phyloP scores from a whole-genome alignment of 1,139 yeast species.

The Yamadazyma triangularis region DNA sequence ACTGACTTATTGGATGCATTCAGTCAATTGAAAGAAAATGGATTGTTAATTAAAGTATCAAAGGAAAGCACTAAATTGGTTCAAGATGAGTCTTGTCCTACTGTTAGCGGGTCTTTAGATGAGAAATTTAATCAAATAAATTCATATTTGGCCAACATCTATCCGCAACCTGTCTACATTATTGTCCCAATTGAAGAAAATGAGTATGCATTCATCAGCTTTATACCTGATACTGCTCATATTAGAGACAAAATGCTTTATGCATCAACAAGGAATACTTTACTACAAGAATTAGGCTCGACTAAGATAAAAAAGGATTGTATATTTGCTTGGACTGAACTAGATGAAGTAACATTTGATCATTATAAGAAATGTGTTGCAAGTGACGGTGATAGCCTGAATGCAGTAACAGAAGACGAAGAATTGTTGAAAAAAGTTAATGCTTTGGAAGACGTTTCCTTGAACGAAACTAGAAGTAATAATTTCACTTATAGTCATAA shows the following conservation, averaged over 20 bases:
- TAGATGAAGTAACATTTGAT: constrained; percentile 52
- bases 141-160: constrained; percentile 25
- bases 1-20: constrained; percentile 33
- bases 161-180: constrained; percentile 58
- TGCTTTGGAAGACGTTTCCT: constrained; percentile 26
- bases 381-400: constrained; percentile 28
- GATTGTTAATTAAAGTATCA: constrained; percentile 38
- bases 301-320: constrained; percentile 51
- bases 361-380: constrained; percentile 35
- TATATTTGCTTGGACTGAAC: constrained; percentile 51
- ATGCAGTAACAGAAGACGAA: constrained; percentile 63
- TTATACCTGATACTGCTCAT: constrained; percentile 82
- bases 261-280: constrained; percentile 81
- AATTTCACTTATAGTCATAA: constrained; percentile 14
- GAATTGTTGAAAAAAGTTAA: constrained; percentile 44
- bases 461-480: constrained; percentile 11
- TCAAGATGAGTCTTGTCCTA: constrained; percentile 31
- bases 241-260: constrained; percentile 88
- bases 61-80: constrained; percentile 45
- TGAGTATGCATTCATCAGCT: constrained; percentile 61
- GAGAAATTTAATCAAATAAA: constrained; percentile 34
- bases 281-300: constrained; percentile 68
- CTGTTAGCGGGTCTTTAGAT: constrained; percentile 19
- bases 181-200: constrained; percentile 28
- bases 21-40: constrained; percentile 18